These are phyloP conservation scores for Aspergillus sojae DNA, from an alignment of 2,329 filamentous ascomycete genomes.

Conservation along the genomic window DNA sequence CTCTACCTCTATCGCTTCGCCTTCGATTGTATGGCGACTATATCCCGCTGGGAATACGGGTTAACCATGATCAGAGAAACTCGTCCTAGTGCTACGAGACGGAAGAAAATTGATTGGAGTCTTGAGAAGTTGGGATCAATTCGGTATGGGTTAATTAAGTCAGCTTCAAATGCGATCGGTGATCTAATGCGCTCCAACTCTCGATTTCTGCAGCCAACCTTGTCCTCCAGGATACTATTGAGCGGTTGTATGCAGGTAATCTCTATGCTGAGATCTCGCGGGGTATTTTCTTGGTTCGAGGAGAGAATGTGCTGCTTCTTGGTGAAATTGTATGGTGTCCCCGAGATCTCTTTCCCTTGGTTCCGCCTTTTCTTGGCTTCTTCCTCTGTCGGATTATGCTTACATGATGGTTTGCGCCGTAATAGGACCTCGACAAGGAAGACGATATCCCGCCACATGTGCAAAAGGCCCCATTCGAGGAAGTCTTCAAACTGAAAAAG, in stretches of 20 bases:
- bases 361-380: background rate
- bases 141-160: conserved; percentile 64
- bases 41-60: background rate
- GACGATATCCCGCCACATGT: conserved; percentile 78
- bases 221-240: conserved; percentile 88
- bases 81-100: conserved; percentile 87
- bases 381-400: background rate
- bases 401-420: conserved; percentile 2
- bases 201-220: conserved; percentile 71
- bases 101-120: conserved; percentile 93
- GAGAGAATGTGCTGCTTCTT: conserved; percentile 94
- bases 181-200: conserved; percentile 5
- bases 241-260: conserved; percentile 76
- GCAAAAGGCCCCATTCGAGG: conserved; percentile 65
- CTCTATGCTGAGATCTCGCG: conserved; percentile 83
- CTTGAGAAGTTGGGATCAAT: conserved; percentile 95
- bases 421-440: conserved; percentile 87
- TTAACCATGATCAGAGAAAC: conserved; percentile 71
- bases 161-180: background rate
- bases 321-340: conserved; percentile 72
- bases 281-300: conserved; percentile 87
- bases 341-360: background rate
- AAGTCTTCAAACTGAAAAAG: conserved; percentile 74
- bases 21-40: background rate
- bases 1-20: background rate